Conservation (phyloP, 2,329 filamentous ascomycete species). For the Cadophora luteo-olivacea region DNA sequence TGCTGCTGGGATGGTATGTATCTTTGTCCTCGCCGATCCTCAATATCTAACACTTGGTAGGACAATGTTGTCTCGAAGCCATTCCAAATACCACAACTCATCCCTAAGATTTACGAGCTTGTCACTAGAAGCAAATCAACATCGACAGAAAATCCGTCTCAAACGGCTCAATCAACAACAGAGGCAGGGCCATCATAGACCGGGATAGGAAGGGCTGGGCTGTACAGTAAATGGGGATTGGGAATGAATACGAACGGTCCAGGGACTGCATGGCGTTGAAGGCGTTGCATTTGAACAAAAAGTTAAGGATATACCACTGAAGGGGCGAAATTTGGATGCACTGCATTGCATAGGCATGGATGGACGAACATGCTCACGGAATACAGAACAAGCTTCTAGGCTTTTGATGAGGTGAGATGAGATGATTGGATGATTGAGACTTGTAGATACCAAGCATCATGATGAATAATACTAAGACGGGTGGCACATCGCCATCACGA, state of each 20-base stretch:
- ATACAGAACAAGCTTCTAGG: background rate
- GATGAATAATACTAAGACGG: background rate
- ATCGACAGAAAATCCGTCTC: constrained; percentile 3
- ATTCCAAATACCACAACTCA: constrained; percentile 75
- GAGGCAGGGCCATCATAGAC: constrained; percentile 10
- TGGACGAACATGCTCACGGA: background rate
- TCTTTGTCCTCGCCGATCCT: background rate
- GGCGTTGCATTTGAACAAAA: background rate
- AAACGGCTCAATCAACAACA: background rate
- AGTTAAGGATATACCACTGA: constrained; percentile 6
- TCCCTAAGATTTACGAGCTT: constrained; percentile 68
- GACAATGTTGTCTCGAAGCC: constrained; percentile 82
- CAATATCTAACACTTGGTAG: constrained; percentile 47
- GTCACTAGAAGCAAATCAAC: constrained; percentile 28
- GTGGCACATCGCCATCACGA: background rate
- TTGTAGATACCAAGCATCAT: background rate
- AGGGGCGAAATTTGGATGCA: background rate
- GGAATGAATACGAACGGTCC: too few relatives aligned
- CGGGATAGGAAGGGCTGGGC: background rate
- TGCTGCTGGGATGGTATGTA: constrained; percentile 73
- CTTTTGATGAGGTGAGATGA: background rate
- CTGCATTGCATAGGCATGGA: background rate
- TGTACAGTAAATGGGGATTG: constrained; percentile 1
- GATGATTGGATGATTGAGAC: background rate
- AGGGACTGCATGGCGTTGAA: constrained; percentile 5